Conservation (phyloP, 2,329 filamentous ascomycete species). For the Metarhizium guizhouense region DNA sequence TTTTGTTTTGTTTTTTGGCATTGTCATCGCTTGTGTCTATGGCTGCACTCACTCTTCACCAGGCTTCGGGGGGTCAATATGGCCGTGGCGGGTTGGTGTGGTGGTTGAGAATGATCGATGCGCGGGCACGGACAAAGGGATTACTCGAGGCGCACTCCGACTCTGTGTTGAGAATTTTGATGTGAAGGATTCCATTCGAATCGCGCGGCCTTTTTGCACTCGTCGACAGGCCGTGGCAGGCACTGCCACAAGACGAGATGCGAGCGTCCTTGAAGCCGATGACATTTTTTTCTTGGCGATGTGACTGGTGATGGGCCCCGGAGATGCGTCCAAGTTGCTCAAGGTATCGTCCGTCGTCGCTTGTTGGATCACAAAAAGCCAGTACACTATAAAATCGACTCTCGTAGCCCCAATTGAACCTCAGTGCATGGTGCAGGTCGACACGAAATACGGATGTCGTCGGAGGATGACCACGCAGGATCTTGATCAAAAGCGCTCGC, state of each 20-base stretch:
- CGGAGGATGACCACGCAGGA: not conserved
- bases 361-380: not conserved
- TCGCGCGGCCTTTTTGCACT: slow-evolving; percentile 16
- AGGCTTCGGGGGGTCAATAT: slow-evolving; percentile 73
- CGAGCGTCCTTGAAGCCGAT: slow-evolving; percentile 24
- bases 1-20: not conserved
- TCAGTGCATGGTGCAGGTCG: slow-evolving; percentile 1
- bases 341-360: not conserved
- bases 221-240: slow-evolving; percentile 20
- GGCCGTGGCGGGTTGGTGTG: slow-evolving; percentile 56
- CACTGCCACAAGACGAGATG: slow-evolving; percentile 23
- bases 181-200: slow-evolving; percentile 3
- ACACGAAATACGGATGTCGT: not conserved
- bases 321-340: not conserved
- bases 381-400: not conserved
- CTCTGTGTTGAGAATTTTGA: not conserved
- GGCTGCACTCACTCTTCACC: slow-evolving; percentile 73
- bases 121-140: not conserved
- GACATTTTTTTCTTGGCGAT: slow-evolving; percentile 12
- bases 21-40: not conserved
- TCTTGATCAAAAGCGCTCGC: not conserved
- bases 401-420: not conserved
- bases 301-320: not conserved
- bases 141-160: not conserved
- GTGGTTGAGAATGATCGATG: slow-evolving; percentile 57